Conservation (phyloP, 768 basidiomycete genomes). For the Rossbeevera mucosa region DNA sequence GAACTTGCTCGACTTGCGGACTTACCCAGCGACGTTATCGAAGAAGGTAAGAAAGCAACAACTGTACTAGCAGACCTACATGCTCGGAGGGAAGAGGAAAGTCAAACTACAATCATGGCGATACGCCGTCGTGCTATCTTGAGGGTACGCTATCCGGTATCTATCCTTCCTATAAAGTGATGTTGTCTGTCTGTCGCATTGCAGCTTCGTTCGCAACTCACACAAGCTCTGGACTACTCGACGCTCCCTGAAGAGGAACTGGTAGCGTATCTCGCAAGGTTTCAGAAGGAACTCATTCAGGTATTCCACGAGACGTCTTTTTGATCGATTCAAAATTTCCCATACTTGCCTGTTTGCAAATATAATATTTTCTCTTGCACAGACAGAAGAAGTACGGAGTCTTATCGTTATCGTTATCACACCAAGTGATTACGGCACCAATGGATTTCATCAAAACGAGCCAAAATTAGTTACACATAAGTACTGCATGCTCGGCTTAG, state of each 20-base stretch:
- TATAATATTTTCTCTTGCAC: not conserved
- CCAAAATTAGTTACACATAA: not conserved
- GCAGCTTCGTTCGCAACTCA: conserved; percentile 70
- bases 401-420: conserved; percentile 21
- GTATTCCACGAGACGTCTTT: conserved; percentile 32
- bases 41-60: conserved; percentile 59
- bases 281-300: conserved; percentile 67
- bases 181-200: not conserved
- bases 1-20: conserved; percentile 87
- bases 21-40: conserved; percentile 67
- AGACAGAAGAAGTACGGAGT: not conserved
- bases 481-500: not conserved
- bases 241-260: conserved; percentile 70
- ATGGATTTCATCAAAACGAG: not conserved
- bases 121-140: conserved; percentile 64
- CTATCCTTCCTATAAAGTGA: not conserved
- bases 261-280: conserved; percentile 54
- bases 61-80: conserved; percentile 55
- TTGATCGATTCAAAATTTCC: conserved; percentile 7
- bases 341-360: conserved; percentile 4
- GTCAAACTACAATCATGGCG: conserved; percentile 54
- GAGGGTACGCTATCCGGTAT: conserved; percentile 42
- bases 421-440: conserved; percentile 10
- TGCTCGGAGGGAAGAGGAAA: conserved; percentile 52
- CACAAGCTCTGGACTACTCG: conserved; percentile 68